Evolutionary conservation across 805 yeast species (phyloP), one percentile per base, ranked within the genome.

Genomic region (Lipomyces oligophaga): DNA sequence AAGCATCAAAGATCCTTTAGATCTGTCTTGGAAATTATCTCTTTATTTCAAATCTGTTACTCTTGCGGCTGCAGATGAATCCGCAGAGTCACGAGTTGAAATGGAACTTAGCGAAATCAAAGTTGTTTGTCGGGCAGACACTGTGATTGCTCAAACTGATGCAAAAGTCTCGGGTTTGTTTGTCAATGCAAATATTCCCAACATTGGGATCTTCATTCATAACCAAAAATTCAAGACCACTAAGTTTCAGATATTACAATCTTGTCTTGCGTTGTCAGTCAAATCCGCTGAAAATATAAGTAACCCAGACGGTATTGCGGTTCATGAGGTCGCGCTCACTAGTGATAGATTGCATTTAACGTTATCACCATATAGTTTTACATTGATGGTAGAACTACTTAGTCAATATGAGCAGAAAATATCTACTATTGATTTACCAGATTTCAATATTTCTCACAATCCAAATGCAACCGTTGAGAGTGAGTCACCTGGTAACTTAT

Each of bases 351-450:
- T 27, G 27, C 28, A 18, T 13, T 26, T 50, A 7, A 18, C 28
- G 13, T 30, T 43, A 6, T 52, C 56, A 25, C 56, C 55, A n/a
- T 43, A 34, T 20, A 48, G 54, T 16, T 41, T 44, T 11, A 52
- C 54, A 8, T 25, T 44, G 21, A 41, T 49, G 39, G 56, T 52
- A 3, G 46, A 47, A 24, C 41, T 52, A 19, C 18, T 52, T 20
- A 45, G 50, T 34, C 49, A 52, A 26, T 49, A 41, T 26, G 54
- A 52, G 32, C 54, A 52, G 38, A 19, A 25, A 16, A 5, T 52
- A 15, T 39, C 44, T 30, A 49, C 31, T 26, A 38, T 52, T 3
- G 54, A 52, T 33, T 27, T 48, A 11, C 55, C 53, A 5, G 50
- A 47, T 16, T 39, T 41, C 25, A 46, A 40, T 31, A 40, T 51